Percentiles rank a stretch among this genome's conserved stretches.
Evolutionary conservation across 306 rosid species (phyloP).

Genomic region (Geum urbanum): DNA sequence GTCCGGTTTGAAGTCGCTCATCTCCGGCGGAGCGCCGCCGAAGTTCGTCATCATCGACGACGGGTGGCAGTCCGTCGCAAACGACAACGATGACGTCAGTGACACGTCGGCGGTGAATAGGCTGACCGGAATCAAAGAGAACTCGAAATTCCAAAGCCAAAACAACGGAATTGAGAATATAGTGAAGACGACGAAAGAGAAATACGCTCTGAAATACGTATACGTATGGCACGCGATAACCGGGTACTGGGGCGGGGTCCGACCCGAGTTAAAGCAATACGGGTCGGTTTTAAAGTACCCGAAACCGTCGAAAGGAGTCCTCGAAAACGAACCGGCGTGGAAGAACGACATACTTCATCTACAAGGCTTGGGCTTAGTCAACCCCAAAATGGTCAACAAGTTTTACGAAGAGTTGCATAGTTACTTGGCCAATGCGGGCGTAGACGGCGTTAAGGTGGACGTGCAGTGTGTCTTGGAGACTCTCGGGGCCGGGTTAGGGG

Average conservation of each 20-base stretch:
- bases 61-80: constrained; percentile 77
- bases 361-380: constrained; percentile 73
- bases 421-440: constrained; percentile 65
- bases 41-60: constrained; percentile 87
- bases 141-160: constrained; percentile 54
- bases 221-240: constrained; percentile 96
- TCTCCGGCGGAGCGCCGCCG: constrained; percentile 66
- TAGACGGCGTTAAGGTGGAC: constrained; percentile 95
- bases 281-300: constrained; percentile 56
- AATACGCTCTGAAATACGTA: constrained; percentile 56
- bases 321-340: constrained; percentile 80
- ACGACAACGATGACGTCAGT: constrained; percentile 19
- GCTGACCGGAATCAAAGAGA: constrained; percentile 64
- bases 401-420: constrained; percentile 71
- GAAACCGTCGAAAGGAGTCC: constrained; percentile 48
- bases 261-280: constrained; percentile 64
- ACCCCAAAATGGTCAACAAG: constrained; percentile 52
- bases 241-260: constrained; percentile 94
- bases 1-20: constrained; percentile 51
- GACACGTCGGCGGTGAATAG: constrained; percentile 31
- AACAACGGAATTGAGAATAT: constrained; percentile 62
- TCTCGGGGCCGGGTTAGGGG: constrained; percentile 70
- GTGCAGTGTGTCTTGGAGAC: constrained; percentile 89
- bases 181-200: constrained; percentile 57
- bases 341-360: constrained; percentile 43